Conservation (phyloP, 768 basidiomycete genomes). For the Serendipita sp. region DNA sequence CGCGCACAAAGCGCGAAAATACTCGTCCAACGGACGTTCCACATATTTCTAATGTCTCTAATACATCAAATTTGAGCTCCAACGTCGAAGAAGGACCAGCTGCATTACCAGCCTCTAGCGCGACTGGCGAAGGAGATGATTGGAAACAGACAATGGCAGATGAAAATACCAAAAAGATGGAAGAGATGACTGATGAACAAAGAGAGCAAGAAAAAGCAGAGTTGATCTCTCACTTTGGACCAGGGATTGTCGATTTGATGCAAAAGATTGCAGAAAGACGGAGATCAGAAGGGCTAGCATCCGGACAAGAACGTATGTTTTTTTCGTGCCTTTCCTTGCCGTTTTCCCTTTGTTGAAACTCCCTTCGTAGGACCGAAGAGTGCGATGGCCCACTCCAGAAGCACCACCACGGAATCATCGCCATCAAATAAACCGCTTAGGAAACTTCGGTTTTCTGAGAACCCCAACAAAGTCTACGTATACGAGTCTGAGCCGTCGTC, state of each 20-base stretch:
- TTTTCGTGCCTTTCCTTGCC: not conserved
- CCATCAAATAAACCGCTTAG: slow-evolving; percentile 16
- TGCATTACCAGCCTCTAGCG: not conserved
- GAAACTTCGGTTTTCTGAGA: slow-evolving; percentile 59
- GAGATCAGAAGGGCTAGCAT: slow-evolving; percentile 17
- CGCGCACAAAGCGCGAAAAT: not conserved
- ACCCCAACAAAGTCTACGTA: slow-evolving; percentile 58
- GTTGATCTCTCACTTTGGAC: slow-evolving; percentile 57
- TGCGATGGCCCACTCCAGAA: slow-evolving; percentile 3
- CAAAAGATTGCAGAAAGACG: slow-evolving; percentile 35
- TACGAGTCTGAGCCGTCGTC: slow-evolving; percentile 72
- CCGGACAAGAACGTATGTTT: slow-evolving; percentile 9
- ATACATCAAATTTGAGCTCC: not conserved
- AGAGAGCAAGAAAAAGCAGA: slow-evolving; percentile 46
- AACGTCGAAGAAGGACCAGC: not conserved
- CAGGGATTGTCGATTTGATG: slow-evolving; percentile 45
- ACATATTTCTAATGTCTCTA: not conserved
- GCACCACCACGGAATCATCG: slow-evolving; percentile 5
- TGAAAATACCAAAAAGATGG: slow-evolving; percentile 25
- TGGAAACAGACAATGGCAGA: slow-evolving; percentile 11
- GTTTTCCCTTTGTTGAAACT: not conserved
- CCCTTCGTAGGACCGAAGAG: not conserved
- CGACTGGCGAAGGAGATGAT: not conserved
- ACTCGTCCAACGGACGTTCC: not conserved
- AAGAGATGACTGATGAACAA: slow-evolving; percentile 55